Evolutionary conservation across 2,329 filamentous ascomycete species (phyloP).

Genomic region (Juglanconis oblonga): DNA sequence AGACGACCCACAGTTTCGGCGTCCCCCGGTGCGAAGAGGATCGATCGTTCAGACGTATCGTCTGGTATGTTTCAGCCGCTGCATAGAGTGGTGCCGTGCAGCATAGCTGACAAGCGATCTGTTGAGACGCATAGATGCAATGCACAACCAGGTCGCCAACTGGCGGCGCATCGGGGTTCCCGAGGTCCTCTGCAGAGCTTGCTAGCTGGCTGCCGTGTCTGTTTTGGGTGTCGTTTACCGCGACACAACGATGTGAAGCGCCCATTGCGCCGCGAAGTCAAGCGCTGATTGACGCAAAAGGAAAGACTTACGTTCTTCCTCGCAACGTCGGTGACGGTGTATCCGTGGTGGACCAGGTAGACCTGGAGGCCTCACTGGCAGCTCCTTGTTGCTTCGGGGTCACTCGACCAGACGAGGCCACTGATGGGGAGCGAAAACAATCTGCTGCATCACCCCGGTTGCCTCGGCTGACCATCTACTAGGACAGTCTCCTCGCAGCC

Average conservation of each 20-base stretch:
- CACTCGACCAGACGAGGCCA: neutral
- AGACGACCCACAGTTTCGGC: conserved; percentile 4
- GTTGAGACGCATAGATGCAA: conserved; percentile 14
- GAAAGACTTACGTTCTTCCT: neutral
- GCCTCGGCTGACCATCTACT: neutral
- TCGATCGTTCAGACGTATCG: neutral
- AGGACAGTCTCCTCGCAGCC: neutral
- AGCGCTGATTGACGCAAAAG: neutral
- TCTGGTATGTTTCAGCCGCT: conserved; percentile 10
- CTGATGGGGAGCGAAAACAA: neutral
- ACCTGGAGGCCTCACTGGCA: neutral
- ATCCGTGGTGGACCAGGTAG: neutral
- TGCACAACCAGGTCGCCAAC: conserved; percentile 2
- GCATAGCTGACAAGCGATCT: conserved; percentile 8
- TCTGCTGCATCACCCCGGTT: neutral
- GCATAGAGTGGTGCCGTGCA: conserved; percentile 1
- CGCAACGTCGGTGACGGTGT: neutral
- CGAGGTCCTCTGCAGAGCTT: neutral
- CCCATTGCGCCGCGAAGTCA: too few species aligned
- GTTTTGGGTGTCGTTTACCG: neutral
- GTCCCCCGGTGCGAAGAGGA: neutral
- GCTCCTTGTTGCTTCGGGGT: neutral
- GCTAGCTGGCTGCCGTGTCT: neutral
- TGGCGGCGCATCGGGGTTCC: neutral
- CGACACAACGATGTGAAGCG: too few species aligned